Base-by-base conservation (phyloP, 1,284 basidiomycete genomes). In the Filobasidium uniguttulatum region DNA sequence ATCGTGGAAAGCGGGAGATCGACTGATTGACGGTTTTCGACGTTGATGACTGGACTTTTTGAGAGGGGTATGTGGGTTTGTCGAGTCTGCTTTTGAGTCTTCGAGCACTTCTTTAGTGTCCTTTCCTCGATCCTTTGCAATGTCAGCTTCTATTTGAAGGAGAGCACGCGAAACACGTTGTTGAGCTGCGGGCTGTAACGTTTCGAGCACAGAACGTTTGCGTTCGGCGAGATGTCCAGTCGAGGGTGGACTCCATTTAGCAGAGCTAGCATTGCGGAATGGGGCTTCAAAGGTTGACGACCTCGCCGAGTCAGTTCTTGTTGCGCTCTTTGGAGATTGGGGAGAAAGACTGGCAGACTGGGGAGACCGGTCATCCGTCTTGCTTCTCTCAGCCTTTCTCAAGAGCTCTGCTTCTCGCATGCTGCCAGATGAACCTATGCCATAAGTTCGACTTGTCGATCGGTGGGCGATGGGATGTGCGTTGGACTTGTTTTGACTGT, bases 341-440 rank as follows among this genome's bases (percentile, higher is more conserved):
- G n/a, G n/a, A n/a, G n/a, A n/a, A n/a, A n/a, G n/a, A n/a, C n/a
- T n/a, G n/a, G n/a, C n/a, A n/a, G n/a, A n/a, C n/a, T n/a, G n/a
- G n/a, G n/a, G n/a, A n/a, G n/a, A n/a, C n/a, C n/a, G n/a, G n/a
- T n/a, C n/a, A n/a, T n/a, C n/a, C n/a, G n/a, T n/a, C n/a, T n/a
- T 26, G 26, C 12, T 43, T 8, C 23, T 9, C 23, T 43, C 29
- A 10, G 50, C 50, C 1, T 41, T 31, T 6, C 38, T 35, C 38
- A 52, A 19, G 8, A 48, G 34, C 19, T 52, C 45, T 1, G 50
- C 50, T 26, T 52, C 50, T n/a, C 41, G 41, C 46, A 52, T 52
- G 31, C 43, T 46, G 1, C 37, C 26, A 7, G 50, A 44, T 10
- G 50, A 38, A 23, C 50, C 50, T n/a, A 52, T 40, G 3, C 50